Percentiles rank a stretch among this genome's conserved stretches.
Evolutionary conservation across 1,284 basidiomycete species (phyloP).

Genomic region (Papiliotrema flavescens): DNA sequence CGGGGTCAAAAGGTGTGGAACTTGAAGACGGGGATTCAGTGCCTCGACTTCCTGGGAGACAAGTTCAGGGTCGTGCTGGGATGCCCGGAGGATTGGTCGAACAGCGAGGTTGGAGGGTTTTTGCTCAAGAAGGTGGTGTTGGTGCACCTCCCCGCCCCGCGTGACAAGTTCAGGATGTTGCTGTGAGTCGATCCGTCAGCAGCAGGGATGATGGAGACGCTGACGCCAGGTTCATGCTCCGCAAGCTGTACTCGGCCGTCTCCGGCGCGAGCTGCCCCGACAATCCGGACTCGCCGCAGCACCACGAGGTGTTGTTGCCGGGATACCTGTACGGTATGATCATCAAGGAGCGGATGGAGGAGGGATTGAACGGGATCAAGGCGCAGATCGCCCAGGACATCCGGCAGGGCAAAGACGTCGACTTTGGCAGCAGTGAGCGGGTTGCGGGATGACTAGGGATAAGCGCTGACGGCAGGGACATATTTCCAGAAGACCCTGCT

Average conservation of each 20-base stretch:
- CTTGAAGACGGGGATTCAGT: conserved; percentile 86
- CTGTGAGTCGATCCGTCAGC: conserved; percentile 59
- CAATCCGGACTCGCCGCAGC: conserved; percentile 98
- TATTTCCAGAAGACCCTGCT: conserved; percentile 77
- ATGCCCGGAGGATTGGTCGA: conserved; percentile 90
- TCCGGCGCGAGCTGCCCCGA: conserved; percentile 88
- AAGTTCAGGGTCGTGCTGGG: conserved; percentile 93
- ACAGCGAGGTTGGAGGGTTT: conserved; percentile 76
- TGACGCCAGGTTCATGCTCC: conserved; percentile 81
- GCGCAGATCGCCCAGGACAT: conserved; percentile 73
- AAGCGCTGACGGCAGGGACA: conserved; percentile 54
- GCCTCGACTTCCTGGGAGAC: conserved; percentile 93
- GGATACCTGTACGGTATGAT: conserved; percentile 95
- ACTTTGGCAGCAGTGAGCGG: conserved; percentile 78
- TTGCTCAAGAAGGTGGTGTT: conserved; percentile 83
- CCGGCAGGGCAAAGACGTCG: conserved; percentile 63
- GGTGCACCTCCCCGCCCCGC: conserved; percentile 82
- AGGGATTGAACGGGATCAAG: conserved; percentile 74
- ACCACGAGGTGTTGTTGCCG: conserved; percentile 95
- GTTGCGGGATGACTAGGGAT: background rate
- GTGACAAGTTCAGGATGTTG: conserved; percentile 97
- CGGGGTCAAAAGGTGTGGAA: conserved; percentile 93
- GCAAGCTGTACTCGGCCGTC: conserved; percentile 90
- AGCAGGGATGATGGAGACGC: conserved; percentile 6
- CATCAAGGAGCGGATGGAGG: conserved; percentile 95